A percentile compares a stretch with the other conserved stretches of the same genome.
Conservation (phyloP, 441 rosid genomes). For the Populus tomentosa region DNA sequence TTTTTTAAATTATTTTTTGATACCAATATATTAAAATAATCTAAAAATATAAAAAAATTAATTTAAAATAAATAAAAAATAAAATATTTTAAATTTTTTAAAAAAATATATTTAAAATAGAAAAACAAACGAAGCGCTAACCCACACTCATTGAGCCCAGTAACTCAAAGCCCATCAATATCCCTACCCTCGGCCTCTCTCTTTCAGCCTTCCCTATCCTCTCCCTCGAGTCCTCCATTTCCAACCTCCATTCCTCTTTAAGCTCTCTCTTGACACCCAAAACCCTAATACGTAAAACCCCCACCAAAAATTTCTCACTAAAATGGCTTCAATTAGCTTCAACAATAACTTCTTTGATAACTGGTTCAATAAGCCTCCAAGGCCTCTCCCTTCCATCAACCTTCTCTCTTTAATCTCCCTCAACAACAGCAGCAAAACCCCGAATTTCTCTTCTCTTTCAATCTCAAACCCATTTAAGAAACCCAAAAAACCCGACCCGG, state of each 20-base stretch:
- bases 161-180: neutral
- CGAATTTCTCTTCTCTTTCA: slow-evolving; percentile 56
- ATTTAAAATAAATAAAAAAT: no score
- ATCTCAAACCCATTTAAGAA: slow-evolving; percentile 27
- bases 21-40: no score
- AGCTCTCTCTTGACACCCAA: neutral
- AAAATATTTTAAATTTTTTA: no score
- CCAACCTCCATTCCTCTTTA: neutral
- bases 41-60: no score
- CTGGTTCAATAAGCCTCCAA: no score
- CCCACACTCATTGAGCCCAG: neutral
- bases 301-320: neutral
- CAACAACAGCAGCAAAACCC: slow-evolving; percentile 19
- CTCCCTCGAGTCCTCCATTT: neutral
- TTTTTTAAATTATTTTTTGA: no score
- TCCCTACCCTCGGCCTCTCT: neutral
- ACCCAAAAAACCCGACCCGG: slow-evolving; percentile 29
- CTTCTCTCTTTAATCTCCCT: slow-evolving; percentile 33
- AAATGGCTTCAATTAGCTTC: neutral
- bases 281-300: neutral
- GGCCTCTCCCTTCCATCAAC: slow-evolving; percentile 23
- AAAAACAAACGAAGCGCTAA: neutral
- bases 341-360: no score
- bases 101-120: no score
- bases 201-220: neutral